Percentiles rank a stretch among this genome's conserved stretches.
Evolutionary conservation across 495 filamentous ascomycete species (phyloP).

Genomic region (Neohortaea acidophila): DNA sequence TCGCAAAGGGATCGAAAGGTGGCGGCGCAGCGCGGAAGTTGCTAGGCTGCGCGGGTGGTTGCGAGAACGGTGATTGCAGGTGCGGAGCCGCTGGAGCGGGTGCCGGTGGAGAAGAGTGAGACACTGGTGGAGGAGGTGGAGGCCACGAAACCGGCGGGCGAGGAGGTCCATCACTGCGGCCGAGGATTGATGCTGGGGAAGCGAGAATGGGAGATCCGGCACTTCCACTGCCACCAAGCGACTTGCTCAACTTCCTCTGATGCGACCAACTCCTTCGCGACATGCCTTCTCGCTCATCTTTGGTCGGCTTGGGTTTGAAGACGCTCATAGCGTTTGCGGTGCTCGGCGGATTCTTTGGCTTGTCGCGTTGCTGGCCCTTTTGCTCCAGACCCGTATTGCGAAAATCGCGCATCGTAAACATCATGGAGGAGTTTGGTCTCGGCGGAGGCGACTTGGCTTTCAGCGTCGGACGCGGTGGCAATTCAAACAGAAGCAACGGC

Average conservation of each 20-base stretch:
- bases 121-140: neutral
- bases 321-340: too few species aligned
- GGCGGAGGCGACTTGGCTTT: neutral
- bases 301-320: slow-evolving; percentile 8
- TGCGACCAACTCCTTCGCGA: slow-evolving; percentile 5
- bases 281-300: slow-evolving; percentile 8
- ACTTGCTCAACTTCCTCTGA: neutral
- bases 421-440: neutral
- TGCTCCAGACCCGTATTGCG: neutral
- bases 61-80: neutral
- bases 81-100: too few species aligned
- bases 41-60: neutral
- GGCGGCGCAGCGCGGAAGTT: neutral
- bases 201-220: neutral
- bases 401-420: neutral
- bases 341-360: neutral
- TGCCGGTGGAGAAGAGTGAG: too few species aligned
- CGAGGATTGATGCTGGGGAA: neutral
- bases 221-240: neutral
- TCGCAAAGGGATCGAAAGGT: neutral
- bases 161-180: neutral
- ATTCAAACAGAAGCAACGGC: neutral
- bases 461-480: neutral
- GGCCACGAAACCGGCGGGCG: slow-evolving; percentile 2
- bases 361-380: neutral